A percentile compares a stretch with the other conserved stretches of the same genome.
phyloP scores from a whole-genome alignment of 192 early-diverging fungal genomes.

The Gamsiella multidivaricata region DNA sequence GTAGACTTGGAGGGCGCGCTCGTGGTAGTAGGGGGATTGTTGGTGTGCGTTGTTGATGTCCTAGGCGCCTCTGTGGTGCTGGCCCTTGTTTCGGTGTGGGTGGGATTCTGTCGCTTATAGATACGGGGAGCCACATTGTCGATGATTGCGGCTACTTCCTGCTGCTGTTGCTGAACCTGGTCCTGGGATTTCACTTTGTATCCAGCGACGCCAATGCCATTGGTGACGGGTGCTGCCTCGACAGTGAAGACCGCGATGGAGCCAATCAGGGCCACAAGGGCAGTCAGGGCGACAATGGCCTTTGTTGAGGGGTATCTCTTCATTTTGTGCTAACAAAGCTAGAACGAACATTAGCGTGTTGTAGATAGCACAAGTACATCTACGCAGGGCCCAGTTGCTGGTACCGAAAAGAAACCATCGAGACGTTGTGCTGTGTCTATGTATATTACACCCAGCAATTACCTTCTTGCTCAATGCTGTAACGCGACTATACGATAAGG shows the following conservation, averaged over 20 bases:
- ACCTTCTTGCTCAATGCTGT: too few species aligned
- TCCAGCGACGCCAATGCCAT: not conserved
- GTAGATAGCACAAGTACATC: too few species aligned
- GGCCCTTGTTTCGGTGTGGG: not conserved
- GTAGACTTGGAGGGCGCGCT: too few species aligned
- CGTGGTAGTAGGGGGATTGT: not conserved
- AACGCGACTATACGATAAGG: conserved; percentile 15
- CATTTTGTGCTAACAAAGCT: too few species aligned
- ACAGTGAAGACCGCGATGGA: conserved; percentile 5
- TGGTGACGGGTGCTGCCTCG: conserved; percentile 17
- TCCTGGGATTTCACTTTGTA: not conserved
- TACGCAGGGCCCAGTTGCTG: not conserved
- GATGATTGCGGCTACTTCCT: not conserved
- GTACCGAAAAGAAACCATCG: too few species aligned
- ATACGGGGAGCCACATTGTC: not conserved
- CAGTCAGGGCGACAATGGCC: conserved; percentile 15
- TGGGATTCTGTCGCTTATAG: not conserved
- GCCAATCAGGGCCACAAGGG: conserved; percentile 22
- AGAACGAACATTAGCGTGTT: not conserved
- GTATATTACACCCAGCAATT: too few species aligned
- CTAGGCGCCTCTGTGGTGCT: not conserved
- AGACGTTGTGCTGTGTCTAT: too few species aligned
- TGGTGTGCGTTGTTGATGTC: not conserved
- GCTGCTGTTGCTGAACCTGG: not conserved
- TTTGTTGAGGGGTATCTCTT: conserved; percentile 17